These are phyloP conservation scores for Fusarium domesticum DNA, from an alignment of 2,329 filamentous ascomycete genomes.

Conservation along the genomic window DNA sequence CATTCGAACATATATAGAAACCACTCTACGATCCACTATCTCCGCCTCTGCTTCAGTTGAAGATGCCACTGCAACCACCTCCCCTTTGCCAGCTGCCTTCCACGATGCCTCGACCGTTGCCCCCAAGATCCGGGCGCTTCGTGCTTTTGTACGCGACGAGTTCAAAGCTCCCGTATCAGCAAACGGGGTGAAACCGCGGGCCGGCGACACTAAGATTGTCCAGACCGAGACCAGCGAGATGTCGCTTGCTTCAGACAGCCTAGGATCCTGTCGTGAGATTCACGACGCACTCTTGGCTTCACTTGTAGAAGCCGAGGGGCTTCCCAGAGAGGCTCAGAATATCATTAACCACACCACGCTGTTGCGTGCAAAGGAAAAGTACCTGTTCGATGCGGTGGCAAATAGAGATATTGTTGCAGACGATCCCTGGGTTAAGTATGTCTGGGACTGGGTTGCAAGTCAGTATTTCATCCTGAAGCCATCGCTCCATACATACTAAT, in stretches of 20 bases:
- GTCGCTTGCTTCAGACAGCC: constrained; percentile 38
- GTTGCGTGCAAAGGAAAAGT: constrained; percentile 58
- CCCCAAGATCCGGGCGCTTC: constrained; percentile 48
- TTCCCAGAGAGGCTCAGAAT: constrained; percentile 50
- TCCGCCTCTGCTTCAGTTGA: constrained; percentile 35
- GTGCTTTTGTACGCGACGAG: constrained; percentile 37
- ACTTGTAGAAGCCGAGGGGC: constrained; percentile 43
- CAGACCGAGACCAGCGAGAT: constrained; percentile 36
- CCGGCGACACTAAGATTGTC: constrained; percentile 26
- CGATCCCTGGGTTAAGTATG: constrained; percentile 70
- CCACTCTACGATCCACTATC: constrained; percentile 37
- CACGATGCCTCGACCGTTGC: constrained; percentile 42
- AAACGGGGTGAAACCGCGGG: constrained; percentile 26
- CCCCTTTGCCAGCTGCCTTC: constrained; percentile 42
- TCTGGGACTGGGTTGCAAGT: constrained; percentile 77
- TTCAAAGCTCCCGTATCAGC: constrained; percentile 17
- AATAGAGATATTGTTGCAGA: constrained; percentile 68
- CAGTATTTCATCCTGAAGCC: constrained; percentile 26
- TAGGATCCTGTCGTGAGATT: constrained; percentile 52
- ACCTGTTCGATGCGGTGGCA: constrained; percentile 60
- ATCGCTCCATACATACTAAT: constrained; percentile 14
- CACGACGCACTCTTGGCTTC: constrained; percentile 54
- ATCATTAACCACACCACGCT: constrained; percentile 58
- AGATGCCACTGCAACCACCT: constrained; percentile 36
- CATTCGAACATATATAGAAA: constrained; percentile 42